Evolutionary conservation across 495 filamentous ascomycete genomes (phyloP), one percentile per base, ranked within the genome.

Genomic region (Parmelia sp.): DNA sequence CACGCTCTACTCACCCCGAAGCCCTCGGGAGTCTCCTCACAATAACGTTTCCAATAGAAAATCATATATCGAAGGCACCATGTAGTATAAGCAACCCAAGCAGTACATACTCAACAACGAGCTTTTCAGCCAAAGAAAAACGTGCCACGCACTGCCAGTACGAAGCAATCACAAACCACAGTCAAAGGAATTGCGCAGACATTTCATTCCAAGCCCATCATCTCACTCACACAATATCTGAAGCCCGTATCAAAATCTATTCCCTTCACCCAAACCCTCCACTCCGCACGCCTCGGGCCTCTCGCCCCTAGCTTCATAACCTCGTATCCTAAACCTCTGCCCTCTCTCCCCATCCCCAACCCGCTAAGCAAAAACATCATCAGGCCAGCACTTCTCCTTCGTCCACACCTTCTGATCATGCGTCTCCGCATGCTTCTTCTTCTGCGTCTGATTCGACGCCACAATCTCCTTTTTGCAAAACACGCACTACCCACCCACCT

Each of bases 311-410:
- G 25, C 47, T 25, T 29, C 47, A 51, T 29, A 51, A 51, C 27
- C 7, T 3, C 47, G 3, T 14, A 10, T 11, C 17, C 29, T 0
- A 7, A 8, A 7, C 17, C 51, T 29, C 17, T 11, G 1, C 17
- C 10, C 29, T 0, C 15, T 25, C 51, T 31, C 15, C 17, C 44
- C 44, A n/a, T 15, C 44, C 19, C 44, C 44, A n/a, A 17, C 44
- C 44, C 35, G 35, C 23, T 21, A 55, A 55, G 51, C 51, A 55
- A 55, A 55, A 19, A 14, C 17, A 33, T 75, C 72, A 55, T 76
- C 75, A 19, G 75, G 75, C 71, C 71, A 78, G 70, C 75, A 78
- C 70, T 76, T 76, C 73, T 78, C 75, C 71, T 76, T 76, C 15
- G 72, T 61, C 75, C 75, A 78, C 14, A 66, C 15, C 65, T 73